A percentile compares a stretch with the other conserved stretches of the same genome.
These are phyloP conservation scores for Emmonsiellopsis sp. DNA, from an alignment of 2,329 filamentous ascomycete species.

Conservation along the genomic window DNA sequence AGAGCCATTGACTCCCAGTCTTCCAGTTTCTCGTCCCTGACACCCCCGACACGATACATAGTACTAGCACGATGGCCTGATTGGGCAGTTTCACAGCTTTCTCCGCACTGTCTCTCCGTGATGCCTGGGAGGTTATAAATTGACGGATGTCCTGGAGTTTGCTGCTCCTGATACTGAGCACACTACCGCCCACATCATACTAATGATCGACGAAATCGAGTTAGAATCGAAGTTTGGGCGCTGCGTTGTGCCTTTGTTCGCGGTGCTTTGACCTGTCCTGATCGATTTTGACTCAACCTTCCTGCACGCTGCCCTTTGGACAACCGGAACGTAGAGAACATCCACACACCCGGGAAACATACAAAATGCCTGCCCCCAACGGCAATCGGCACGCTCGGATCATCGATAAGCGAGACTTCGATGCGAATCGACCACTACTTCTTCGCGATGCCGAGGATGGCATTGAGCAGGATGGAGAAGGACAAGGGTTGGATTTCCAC, in stretches of 20 bases:
- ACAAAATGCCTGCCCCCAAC: background rate
- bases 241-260: background rate
- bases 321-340: background rate
- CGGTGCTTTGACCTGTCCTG: background rate
- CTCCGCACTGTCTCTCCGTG: background rate
- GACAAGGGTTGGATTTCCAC: conserved; percentile 7
- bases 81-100: background rate
- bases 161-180: background rate
- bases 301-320: background rate
- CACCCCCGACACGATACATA: background rate
- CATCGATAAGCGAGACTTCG: conserved; percentile 39
- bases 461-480: conserved; percentile 6
- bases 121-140: background rate
- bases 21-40: too few species aligned
- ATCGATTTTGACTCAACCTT: background rate
- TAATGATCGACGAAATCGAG: background rate
- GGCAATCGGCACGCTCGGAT: background rate
- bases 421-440: conserved; percentile 29
- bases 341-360: background rate
- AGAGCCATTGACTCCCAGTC: too few species aligned
- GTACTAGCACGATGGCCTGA: background rate
- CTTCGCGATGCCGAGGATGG: conserved; percentile 4
- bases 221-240: background rate
- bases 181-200: too few species aligned
- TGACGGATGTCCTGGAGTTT: background rate